phyloP scores from a whole-genome alignment of 1,139 yeast genomes.

The Saccharomyces hybrid region DNA sequence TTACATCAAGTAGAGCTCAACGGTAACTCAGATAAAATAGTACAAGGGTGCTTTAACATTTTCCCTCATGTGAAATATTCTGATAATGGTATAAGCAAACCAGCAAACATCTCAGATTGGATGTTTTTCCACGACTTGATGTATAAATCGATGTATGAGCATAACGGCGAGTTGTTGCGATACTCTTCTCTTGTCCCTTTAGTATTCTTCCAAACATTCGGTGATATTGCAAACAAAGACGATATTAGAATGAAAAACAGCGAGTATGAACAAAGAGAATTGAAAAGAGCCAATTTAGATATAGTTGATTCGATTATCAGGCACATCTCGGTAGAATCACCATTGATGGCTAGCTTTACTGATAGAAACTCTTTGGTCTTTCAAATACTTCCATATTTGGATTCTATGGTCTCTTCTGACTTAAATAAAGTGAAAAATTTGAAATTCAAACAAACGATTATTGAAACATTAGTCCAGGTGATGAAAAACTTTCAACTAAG shows the following conservation, averaged over 20 bases:
- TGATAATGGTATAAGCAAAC: conserved; percentile 60
- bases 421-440: conserved; percentile 26
- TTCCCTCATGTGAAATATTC: conserved; percentile 51
- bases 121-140: conserved; percentile 56
- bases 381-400: conserved; percentile 44
- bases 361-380: conserved; percentile 16
- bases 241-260: conserved; percentile 19
- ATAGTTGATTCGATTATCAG: conserved; percentile 13
- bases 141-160: conserved; percentile 38
- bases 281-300: conserved; percentile 12
- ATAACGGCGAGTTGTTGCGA: conserved; percentile 43
- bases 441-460: conserved; percentile 20
- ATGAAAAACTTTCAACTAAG: conserved; percentile 30
- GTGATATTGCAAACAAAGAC: conserved; percentile 44
- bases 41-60: conserved; percentile 64
- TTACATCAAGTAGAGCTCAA: conserved; percentile 42
- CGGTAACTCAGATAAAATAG: conserved; percentile 52
- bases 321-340: conserved; percentile 10
- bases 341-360: conserved; percentile 14
- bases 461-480: conserved; percentile 27
- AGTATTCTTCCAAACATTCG: conserved; percentile 59
- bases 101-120: conserved; percentile 71
- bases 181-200: conserved; percentile 54
- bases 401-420: conserved; percentile 42
- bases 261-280: conserved; percentile 25